Conservation (phyloP, 768 basidiomycete species). For the Rhodotorula kratochvilovae region DNA sequence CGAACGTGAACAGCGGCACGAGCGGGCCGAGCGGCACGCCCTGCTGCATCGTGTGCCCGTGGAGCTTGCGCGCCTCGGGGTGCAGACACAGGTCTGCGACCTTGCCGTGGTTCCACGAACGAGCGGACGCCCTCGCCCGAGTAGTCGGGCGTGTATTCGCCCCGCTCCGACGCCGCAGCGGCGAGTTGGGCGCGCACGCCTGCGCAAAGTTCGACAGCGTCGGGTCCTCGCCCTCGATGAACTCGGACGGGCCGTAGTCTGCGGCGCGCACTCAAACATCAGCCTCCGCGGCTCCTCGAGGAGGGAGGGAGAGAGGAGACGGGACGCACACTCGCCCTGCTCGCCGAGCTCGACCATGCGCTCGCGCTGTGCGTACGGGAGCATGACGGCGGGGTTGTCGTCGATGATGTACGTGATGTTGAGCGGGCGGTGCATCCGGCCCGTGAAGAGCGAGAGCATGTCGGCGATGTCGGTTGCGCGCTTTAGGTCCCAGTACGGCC, state of each 20-base stretch:
- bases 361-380: constrained; percentile 41
- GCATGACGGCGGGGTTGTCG: constrained; percentile 43
- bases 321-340: constrained; percentile 41
- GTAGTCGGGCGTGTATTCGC: constrained; percentile 36
- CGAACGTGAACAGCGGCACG: constrained; percentile 71
- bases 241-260: constrained; percentile 43
- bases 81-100: constrained; percentile 42
- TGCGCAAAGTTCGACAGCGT: constrained; percentile 42
- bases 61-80: constrained; percentile 41
- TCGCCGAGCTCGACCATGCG: constrained; percentile 41
- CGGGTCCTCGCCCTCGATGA: constrained; percentile 38
- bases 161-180: constrained; percentile 40
- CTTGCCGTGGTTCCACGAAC: constrained; percentile 42
- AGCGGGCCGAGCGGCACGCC: constrained; percentile 38
- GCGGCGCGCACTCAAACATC: neutral
- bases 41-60: constrained; percentile 42
- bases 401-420: constrained; percentile 44
- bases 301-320: neutral
- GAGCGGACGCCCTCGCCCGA: constrained; percentile 33
- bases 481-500: constrained; percentile 39
- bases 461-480: constrained; percentile 43
- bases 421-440: constrained; percentile 35
- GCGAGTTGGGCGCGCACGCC: constrained; percentile 44
- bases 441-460: constrained; percentile 36
- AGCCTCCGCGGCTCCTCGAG: neutral